These are phyloP conservation scores for Wickerhamiella galacta DNA, from an alignment of 805 yeast species.

Conservation along the genomic window DNA sequence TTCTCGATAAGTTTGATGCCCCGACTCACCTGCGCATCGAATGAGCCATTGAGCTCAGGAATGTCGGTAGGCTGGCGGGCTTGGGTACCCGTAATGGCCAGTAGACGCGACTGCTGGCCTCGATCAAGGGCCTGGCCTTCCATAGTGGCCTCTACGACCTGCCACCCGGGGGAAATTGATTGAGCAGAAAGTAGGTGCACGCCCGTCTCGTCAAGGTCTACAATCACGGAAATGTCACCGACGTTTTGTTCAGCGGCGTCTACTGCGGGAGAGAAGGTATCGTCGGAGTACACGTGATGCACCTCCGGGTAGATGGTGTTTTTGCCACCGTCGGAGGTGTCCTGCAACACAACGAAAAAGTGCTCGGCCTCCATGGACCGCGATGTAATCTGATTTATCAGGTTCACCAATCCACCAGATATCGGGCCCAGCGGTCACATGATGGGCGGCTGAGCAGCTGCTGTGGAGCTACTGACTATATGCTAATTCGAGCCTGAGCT, in stretches of 20 bases:
- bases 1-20: slow-evolving; percentile 9
- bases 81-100: slow-evolving; percentile 9
- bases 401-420: too few species aligned
- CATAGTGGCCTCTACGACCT: slow-evolving; percentile 17
- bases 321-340: slow-evolving; percentile 6
- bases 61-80: slow-evolving; percentile 12
- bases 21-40: slow-evolving; percentile 7
- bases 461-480: too few species aligned
- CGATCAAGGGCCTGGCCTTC: slow-evolving; percentile 11
- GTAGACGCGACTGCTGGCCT: slow-evolving; percentile 8
- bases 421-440: too few species aligned
- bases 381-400: too few species aligned
- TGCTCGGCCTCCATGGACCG: background rate
- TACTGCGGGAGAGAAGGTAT: slow-evolving; percentile 21
- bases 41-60: slow-evolving; percentile 9
- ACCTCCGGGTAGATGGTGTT: slow-evolving; percentile 23
- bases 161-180: slow-evolving; percentile 25
- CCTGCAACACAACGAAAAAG: slow-evolving; percentile 13
- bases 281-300: slow-evolving; percentile 24
- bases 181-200: slow-evolving; percentile 16
- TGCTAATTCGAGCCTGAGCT: too few species aligned
- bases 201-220: slow-evolving; percentile 24
- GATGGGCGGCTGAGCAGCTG: too few species aligned
- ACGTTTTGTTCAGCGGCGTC: slow-evolving; percentile 18
- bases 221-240: slow-evolving; percentile 21